Evolutionary conservation across 2,329 filamentous ascomycete species (phyloP).

Genomic region (Aulographum hederae): DNA sequence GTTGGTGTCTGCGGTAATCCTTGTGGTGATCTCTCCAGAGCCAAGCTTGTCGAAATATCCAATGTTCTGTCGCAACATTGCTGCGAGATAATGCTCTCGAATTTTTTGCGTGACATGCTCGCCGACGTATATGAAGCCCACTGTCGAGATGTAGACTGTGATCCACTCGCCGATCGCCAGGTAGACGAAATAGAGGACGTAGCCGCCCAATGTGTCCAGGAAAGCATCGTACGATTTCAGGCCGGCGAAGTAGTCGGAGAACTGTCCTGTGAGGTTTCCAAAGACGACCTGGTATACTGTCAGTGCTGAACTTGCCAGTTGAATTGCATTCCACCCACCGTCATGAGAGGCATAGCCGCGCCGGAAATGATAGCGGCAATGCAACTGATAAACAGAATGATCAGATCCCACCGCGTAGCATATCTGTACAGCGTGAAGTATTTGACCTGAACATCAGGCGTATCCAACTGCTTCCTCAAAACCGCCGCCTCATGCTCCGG

Average conservation of each 20-base stretch:
- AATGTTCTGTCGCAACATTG: constrained; percentile 21
- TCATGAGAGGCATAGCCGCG: constrained; percentile 64
- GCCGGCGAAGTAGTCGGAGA: constrained; percentile 15
- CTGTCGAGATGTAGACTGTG: constrained; percentile 40
- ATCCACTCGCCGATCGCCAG: constrained; percentile 11
- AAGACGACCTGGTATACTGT: constrained; percentile 26
- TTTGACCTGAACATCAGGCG: constrained; percentile 22
- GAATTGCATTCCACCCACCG: constrained; percentile 36
- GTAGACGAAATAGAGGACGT: constrained; percentile 18
- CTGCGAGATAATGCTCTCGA: constrained; percentile 61
- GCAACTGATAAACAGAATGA: constrained; percentile 42
- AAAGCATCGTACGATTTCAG: constrained; percentile 12
- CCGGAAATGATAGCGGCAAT: constrained; percentile 54
- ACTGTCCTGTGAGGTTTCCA: constrained; percentile 19
- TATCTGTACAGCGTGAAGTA: constrained; percentile 35
- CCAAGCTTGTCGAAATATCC: constrained; percentile 57
- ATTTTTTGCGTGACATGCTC: constrained; percentile 29
- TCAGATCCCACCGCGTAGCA: constrained; percentile 43
- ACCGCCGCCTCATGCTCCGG: constrained; percentile 18
- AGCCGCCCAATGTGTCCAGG: constrained; percentile 12
- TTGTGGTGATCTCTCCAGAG: constrained; percentile 81
- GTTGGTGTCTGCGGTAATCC: constrained; percentile 88
- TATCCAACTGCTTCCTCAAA: constrained; percentile 20
- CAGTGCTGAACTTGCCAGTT: too few relatives aligned
- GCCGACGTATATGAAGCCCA: constrained; percentile 62